Evolutionary conservation across 768 basidiomycete species (phyloP).

Genomic region (Tricholoma flavovirens): DNA sequence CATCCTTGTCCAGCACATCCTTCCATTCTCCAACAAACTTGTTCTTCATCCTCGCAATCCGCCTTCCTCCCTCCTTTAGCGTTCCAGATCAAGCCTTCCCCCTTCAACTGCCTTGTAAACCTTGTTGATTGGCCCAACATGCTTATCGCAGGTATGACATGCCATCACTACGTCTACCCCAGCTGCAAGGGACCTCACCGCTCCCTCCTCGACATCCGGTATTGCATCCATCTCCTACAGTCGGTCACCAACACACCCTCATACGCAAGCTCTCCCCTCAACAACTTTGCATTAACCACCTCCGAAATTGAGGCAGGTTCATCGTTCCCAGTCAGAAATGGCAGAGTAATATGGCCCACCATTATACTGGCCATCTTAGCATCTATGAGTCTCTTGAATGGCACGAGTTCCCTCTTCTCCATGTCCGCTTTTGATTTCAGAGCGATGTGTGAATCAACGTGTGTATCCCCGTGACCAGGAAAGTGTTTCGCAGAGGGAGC

Average conservation of each 20-base stretch:
- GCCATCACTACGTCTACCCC: constrained; percentile 75
- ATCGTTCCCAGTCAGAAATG: constrained; percentile 46
- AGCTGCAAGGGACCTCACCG: constrained; percentile 50
- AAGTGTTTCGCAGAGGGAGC: constrained; percentile 68
- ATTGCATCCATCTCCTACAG: constrained; percentile 74
- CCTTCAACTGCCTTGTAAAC: constrained; percentile 45
- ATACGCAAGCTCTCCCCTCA: constrained; percentile 48
- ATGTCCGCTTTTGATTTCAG: constrained; percentile 41
- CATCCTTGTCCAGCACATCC: constrained; percentile 25
- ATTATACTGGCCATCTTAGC: constrained; percentile 50
- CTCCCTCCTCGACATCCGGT: constrained; percentile 45
- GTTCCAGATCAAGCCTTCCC: constrained; percentile 36
- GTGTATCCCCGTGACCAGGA: constrained; percentile 70
- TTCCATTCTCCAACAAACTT: constrained; percentile 45
- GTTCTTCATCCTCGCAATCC: constrained; percentile 48
- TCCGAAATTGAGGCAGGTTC: constrained; percentile 56
- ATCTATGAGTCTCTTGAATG: constrained; percentile 46
- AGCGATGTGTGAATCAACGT: constrained; percentile 64
- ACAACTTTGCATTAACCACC: constrained; percentile 43
- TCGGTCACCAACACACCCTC: constrained; percentile 64
- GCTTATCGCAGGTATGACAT: constrained; percentile 54
- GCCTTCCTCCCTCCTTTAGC: constrained; percentile 35
- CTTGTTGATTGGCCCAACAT: constrained; percentile 47
- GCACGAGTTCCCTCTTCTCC: constrained; percentile 45
- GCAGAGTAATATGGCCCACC: constrained; percentile 72